A percentile compares a stretch with the other conserved stretches of the same genome.
Conservation (phyloP, 2,329 filamentous ascomycete species). For the Ophiosphaerella narmari region DNA sequence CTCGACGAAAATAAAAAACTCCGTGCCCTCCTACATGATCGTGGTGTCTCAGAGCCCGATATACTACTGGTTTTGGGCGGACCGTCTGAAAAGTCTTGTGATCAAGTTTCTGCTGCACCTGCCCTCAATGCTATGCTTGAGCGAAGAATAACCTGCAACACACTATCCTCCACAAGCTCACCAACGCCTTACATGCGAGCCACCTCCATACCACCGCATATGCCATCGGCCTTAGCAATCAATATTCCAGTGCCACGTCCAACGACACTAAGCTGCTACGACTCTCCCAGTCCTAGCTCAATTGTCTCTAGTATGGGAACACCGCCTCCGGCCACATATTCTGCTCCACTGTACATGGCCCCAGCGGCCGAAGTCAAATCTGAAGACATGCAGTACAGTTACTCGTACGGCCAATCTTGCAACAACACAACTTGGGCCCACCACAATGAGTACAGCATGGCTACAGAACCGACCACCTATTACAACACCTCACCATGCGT, state of each 20-base stretch:
- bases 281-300: constrained; percentile 38
- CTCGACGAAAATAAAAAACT: constrained; percentile 71
- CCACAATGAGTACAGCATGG: constrained; percentile 19
- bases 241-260: constrained; percentile 27
- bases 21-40: constrained; percentile 60
- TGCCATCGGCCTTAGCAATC: constrained; percentile 26
- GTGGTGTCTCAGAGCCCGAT: constrained; percentile 62
- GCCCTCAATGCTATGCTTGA: constrained; percentile 38
- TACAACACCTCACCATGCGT: constrained; percentile 44
- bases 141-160: constrained; percentile 29
- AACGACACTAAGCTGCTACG: constrained; percentile 29
- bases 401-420: constrained; percentile 27
- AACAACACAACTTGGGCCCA: constrained; percentile 30
- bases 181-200: constrained; percentile 17
- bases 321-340: constrained; percentile 29
- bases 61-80: constrained; percentile 47
- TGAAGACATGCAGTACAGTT: constrained; percentile 30
- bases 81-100: constrained; percentile 26
- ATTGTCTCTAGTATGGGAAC: constrained; percentile 40
- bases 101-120: constrained; percentile 35
- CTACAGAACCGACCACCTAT: constrained; percentile 19
- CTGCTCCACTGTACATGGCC: constrained; percentile 26
- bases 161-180: constrained; percentile 23
- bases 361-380: constrained; percentile 28
- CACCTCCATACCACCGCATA: constrained; percentile 19